Evolutionary conservation across 1,284 basidiomycete genomes (phyloP).

Genomic region (Xanthoconium separans): DNA sequence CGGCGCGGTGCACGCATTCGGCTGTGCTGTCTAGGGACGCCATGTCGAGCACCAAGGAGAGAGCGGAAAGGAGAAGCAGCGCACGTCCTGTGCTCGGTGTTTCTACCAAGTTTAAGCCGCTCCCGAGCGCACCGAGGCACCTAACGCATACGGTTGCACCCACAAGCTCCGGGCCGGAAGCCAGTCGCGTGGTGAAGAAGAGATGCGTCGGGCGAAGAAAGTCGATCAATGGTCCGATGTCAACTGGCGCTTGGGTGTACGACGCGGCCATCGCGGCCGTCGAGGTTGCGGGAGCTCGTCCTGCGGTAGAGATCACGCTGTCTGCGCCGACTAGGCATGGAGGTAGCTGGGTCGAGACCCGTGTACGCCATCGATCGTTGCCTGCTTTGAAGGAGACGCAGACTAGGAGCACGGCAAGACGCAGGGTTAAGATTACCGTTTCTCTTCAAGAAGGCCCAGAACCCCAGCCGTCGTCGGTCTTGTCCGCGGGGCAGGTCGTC

Average conservation of each 20-base stretch:
- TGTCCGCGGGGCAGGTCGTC: not conserved
- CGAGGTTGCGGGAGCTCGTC: constrained; percentile 30
- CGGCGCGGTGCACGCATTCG: not conserved
- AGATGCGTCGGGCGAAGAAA: constrained; percentile 54
- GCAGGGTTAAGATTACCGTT: constrained; percentile 19
- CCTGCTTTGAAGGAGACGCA: constrained; percentile 16
- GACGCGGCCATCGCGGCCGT: constrained; percentile 44
- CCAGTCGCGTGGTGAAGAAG: constrained; percentile 48
- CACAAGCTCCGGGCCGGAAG: constrained; percentile 19
- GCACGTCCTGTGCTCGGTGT: constrained; percentile 28
- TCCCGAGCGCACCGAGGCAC: constrained; percentile 4
- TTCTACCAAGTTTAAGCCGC: constrained; percentile 10
- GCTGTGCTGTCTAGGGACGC: constrained; percentile 8
- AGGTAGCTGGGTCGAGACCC: not conserved
- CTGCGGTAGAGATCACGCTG: constrained; percentile 24
- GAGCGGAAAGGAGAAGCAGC: constrained; percentile 28
- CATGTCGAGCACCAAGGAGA: constrained; percentile 19
- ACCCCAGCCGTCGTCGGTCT: not conserved
- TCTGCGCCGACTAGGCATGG: constrained; percentile 4
- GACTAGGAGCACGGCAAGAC: constrained; percentile 6
- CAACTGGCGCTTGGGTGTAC: constrained; percentile 48
- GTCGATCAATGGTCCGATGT: constrained; percentile 39
- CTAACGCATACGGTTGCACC: not conserved
- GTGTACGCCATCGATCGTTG: constrained; percentile 27
- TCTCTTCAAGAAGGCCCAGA: constrained; percentile 4